Evolutionary conservation across 2,329 filamentous ascomycete species (phyloP).

Genomic region (Septoria petroselini): DNA sequence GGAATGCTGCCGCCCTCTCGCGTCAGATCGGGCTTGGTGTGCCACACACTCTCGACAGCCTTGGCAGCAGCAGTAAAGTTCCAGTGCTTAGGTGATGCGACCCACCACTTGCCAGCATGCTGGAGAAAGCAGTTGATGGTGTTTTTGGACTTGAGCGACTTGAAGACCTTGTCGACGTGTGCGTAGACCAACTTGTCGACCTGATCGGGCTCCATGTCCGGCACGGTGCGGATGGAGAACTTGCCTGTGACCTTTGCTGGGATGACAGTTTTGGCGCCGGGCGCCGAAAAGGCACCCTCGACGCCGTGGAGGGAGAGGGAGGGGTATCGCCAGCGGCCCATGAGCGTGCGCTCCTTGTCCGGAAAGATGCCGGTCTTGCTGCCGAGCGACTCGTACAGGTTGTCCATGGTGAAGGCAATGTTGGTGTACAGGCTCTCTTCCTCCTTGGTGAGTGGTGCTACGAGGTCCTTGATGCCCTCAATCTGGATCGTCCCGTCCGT

Average conservation of each 20-base stretch:
- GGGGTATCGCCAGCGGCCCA: constrained; percentile 93
- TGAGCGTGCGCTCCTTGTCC: constrained; percentile 87
- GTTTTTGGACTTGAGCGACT: constrained; percentile 89
- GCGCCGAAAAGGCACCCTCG: constrained; percentile 89
- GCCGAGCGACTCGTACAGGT: constrained; percentile 86
- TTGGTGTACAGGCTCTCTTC: constrained; percentile 83
- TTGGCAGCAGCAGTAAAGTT: constrained; percentile 94
- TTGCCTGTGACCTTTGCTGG: constrained; percentile 97
- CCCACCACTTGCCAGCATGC: constrained; percentile 98
- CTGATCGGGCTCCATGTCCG: constrained; percentile 89
- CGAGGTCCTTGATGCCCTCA: constrained; percentile 88
- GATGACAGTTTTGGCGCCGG: constrained; percentile 97
- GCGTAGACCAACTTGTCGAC: constrained; percentile 83
- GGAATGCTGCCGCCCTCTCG: constrained; percentile 96
- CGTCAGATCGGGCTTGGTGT: constrained; percentile 89
- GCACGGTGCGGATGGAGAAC: constrained; percentile 96
- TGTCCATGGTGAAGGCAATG: constrained; percentile 95
- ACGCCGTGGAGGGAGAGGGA: constrained; percentile 92
- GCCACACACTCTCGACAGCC: constrained; percentile 94
- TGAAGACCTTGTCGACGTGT: constrained; percentile 79
- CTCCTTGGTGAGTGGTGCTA: constrained; percentile 80
- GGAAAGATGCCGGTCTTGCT: constrained; percentile 82
- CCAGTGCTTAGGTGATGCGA: constrained; percentile 96
- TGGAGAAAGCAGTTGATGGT: constrained; percentile 72
- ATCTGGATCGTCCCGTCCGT: constrained; percentile 89